Evolutionary conservation across 2,329 filamentous ascomycete genomes (phyloP), one percentile per base, ranked within the genome.

Genomic region (Nemania sp.): DNA sequence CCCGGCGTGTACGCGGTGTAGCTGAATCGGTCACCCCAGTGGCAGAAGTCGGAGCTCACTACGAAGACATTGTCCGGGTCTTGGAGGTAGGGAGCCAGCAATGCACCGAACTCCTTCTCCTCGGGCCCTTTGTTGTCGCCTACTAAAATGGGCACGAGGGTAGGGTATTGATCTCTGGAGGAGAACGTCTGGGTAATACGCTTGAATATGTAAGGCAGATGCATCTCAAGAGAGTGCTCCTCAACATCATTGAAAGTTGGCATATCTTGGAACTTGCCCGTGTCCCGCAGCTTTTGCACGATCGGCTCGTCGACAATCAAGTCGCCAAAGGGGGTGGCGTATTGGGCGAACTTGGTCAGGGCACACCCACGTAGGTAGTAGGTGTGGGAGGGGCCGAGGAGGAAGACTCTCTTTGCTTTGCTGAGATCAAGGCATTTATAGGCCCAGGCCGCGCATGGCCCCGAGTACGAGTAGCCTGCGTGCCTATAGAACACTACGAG

Each of bases 211-310:
- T 97, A 98, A 0, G 96, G 95, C 8, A 98, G 85, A 74, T 99
- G 96, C 92, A 99, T 97, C 83, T 99, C 96, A 1, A 98, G 87
- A 59, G 93, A 97, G 80, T 99, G 96, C 80, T 99, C 96, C 5
- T 88, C 86, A 69, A 93, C 88, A 76, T 99, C 96, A 5, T 89
- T 84, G 3, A 82, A 75, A 20, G 79, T 80, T 1, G 87, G 88
- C 84, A 98, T 96, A 60, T 85, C 82, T 20, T 86, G 81, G 77
- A 92, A 92, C 63, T 84, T 82, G n/a, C 82, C 83, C 3, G 85
- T 87, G 51, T 72, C 72, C 10, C 78, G 78, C 20, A 93, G 80
- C 68, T 84, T 77, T 43, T 82, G 74, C 0, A 88, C 84, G 0
- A 87, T 85, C 4, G 82, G 80, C 7, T 77, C 81, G 77, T 97